Percentiles rank a stretch among this genome's conserved stretches.
Conservation (phyloP, 495 filamentous ascomycete genomes). For the Xylaria bambusicola region DNA sequence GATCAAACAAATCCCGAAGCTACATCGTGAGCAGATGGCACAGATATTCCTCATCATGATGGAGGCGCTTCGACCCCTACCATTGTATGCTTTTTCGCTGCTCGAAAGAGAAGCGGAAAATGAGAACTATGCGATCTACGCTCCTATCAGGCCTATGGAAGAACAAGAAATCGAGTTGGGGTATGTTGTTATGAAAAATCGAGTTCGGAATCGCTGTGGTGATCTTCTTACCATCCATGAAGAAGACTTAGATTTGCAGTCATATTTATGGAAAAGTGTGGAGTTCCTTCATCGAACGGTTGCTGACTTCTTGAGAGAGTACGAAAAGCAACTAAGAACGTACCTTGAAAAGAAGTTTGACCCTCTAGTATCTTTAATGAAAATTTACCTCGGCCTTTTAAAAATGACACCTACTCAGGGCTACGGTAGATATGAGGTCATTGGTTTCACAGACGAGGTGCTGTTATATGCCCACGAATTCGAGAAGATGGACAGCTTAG, state of each 20-base stretch:
- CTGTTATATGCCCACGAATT: conserved; percentile 19
- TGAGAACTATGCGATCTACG: neutral
- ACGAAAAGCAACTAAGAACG: conserved; percentile 1
- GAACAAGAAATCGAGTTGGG: neutral
- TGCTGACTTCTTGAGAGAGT: conserved; percentile 8
- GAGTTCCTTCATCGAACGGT: conserved; percentile 19
- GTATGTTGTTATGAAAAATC: neutral
- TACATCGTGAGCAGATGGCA: conserved; percentile 16
- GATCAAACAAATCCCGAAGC: conserved; percentile 14
- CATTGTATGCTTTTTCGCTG: conserved; percentile 12
- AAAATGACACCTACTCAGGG: neutral
- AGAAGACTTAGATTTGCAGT: neutral
- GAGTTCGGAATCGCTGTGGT: conserved; percentile 12
- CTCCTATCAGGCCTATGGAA: neutral
- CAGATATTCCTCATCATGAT: conserved; percentile 13
- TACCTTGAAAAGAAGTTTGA: neutral
- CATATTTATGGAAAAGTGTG: conserved; percentile 3
- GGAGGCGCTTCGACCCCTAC: conserved; percentile 12
- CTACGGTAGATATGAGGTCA: conserved; percentile 1
- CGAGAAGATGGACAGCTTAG: conserved; percentile 6
- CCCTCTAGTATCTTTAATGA: neutral
- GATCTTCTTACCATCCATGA: conserved; percentile 12
- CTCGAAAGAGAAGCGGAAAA: neutral
- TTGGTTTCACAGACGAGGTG: conserved; percentile 7
- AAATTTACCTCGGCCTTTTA: conserved; percentile 8